These are phyloP conservation scores for Eremothecium coryli DNA, from an alignment of 1,139 yeast species.

Conservation along the genomic window DNA sequence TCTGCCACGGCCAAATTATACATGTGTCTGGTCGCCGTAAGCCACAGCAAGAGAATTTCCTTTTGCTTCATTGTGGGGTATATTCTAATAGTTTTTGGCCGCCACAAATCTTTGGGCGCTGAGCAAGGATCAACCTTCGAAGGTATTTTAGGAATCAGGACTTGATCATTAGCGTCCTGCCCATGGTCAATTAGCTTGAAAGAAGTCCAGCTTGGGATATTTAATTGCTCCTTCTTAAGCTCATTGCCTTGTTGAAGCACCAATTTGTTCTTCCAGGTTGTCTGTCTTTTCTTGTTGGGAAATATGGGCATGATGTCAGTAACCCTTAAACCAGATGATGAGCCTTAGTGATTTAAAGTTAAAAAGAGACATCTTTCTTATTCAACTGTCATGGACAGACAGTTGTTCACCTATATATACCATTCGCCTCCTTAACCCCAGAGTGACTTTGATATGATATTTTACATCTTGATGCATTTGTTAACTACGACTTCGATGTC, in stretches of 20 bases:
- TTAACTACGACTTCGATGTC: neutral
- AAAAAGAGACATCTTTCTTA: no score
- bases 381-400: no score
- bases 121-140: neutral
- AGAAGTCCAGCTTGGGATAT: slow-evolving; percentile 4
- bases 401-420: no score
- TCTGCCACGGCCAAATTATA: slow-evolving; percentile 4
- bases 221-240: slow-evolving; percentile 1
- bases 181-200: slow-evolving; percentile 3
- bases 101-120: slow-evolving; percentile 1
- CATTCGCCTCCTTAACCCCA: no score
- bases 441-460: neutral
- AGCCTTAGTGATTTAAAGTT: no score
- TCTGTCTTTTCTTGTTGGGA: slow-evolving; percentile 4
- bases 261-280: neutral
- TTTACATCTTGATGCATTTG: neutral
- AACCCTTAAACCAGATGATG: no score
- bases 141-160: neutral
- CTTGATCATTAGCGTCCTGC: slow-evolving; percentile 3
- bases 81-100: slow-evolving; percentile 3
- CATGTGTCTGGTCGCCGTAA: slow-evolving; percentile 4
- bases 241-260: slow-evolving; percentile 4
- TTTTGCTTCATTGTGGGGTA: slow-evolving; percentile 2
- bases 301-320: slow-evolving; percentile 3
- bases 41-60: slow-evolving; percentile 2